Percentiles rank a stretch among this genome's conserved stretches.
Conservation (phyloP, 2,329 filamentous ascomycete species). For the Amylocarpus encephaloides region DNA sequence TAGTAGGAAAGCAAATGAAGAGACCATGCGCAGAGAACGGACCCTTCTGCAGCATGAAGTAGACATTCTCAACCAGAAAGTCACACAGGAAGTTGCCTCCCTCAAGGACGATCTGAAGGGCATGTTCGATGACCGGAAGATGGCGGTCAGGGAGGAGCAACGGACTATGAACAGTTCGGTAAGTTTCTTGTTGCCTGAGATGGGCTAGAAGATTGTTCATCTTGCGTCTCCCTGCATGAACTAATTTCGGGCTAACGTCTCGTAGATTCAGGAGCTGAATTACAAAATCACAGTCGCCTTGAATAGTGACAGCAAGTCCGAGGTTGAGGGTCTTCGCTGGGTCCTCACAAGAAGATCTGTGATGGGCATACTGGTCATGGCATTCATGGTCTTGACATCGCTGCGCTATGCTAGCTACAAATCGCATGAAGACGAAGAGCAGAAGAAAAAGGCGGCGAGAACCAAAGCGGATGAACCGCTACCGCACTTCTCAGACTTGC, state of each 20-base stretch:
- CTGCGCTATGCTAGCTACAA: conserved; percentile 54
- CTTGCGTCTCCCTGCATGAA: too few relatives aligned
- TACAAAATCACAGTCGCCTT: conserved; percentile 91
- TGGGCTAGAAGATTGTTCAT: too few relatives aligned
- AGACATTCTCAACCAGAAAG: conserved; percentile 80
- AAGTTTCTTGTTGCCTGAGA: conserved; percentile 29
- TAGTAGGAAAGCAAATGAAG: conserved; percentile 67
- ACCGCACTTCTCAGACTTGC: conserved; percentile 32
- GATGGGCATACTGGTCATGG: conserved; percentile 61
- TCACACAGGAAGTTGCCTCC: conserved; percentile 74
- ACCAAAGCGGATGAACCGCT: conserved; percentile 38
- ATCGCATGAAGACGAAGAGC: conserved; percentile 29
- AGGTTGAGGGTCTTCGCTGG: conserved; percentile 90
- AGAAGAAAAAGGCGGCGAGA: conserved; percentile 25
- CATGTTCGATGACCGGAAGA: conserved; percentile 93
- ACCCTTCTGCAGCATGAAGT: conserved; percentile 87
- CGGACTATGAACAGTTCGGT: conserved; percentile 75
- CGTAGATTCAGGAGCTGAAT: conserved; percentile 81
- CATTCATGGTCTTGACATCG: conserved; percentile 51
- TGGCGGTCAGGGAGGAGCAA: conserved; percentile 85
- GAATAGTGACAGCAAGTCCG: conserved; percentile 83
- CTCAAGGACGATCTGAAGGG: conserved; percentile 90
- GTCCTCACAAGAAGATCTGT: conserved; percentile 62
- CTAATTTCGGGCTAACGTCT: conserved; percentile 13
- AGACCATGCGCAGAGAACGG: conserved; percentile 75